Evolutionary conservation across 78 protist genomes (phyloP).

Genomic region (Dictyostelium purpureum): DNA sequence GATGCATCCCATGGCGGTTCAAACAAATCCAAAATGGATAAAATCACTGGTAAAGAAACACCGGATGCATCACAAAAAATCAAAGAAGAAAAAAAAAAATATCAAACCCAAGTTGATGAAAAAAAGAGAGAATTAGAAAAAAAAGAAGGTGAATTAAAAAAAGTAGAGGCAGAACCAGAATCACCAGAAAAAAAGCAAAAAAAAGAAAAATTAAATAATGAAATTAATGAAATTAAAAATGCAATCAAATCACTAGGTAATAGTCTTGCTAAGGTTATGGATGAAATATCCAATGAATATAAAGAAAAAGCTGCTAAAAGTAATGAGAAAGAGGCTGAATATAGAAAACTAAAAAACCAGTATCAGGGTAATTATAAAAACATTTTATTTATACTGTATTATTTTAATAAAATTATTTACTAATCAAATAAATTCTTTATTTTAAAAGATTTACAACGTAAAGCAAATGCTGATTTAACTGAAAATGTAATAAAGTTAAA

Average conservation of each 20-base stretch:
- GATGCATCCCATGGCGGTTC: background rate
- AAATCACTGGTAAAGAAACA: background rate
- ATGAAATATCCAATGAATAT: slow-evolving; percentile 5
- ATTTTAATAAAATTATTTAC: too few species aligned
- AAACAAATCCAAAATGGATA: background rate
- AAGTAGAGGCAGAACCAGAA: slow-evolving; percentile 3
- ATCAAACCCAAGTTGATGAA: background rate
- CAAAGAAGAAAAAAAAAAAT: background rate
- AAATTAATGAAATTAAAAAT: background rate
- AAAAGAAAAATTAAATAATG: background rate
- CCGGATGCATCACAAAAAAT: background rate
- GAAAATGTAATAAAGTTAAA: background rate
- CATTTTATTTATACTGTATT: too few species aligned
- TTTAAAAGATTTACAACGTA: slow-evolving; percentile 29
- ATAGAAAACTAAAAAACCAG: background rate
- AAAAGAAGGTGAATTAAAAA: background rate
- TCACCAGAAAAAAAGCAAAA: background rate
- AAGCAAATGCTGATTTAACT: slow-evolving; percentile 38
- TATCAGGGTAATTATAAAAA: too few species aligned
- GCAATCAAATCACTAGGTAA: background rate
- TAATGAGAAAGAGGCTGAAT: background rate
- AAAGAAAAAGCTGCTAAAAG: background rate
- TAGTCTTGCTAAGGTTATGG: background rate
- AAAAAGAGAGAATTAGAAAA: background rate
- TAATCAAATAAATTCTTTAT: too few species aligned